Conservation (phyloP, 225 moss, liverwort and hornwort genomes). For the Ulota crispa region DNA sequence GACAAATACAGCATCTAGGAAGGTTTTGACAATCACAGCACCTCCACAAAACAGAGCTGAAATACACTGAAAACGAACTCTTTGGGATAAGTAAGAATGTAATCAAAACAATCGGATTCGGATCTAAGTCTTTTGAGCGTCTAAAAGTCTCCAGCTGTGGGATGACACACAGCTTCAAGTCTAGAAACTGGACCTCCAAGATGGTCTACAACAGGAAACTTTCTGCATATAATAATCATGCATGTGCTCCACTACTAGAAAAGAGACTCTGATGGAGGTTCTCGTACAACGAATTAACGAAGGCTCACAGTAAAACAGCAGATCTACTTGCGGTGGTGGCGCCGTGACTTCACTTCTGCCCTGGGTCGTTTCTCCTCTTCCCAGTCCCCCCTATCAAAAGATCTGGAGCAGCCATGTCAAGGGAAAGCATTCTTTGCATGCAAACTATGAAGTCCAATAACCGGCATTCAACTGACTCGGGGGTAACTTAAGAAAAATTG, state of each 20-base stretch:
- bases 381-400: constrained; percentile 91
- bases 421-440: constrained; percentile 34
- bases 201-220: constrained; percentile 19
- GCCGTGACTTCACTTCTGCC: constrained; percentile 84
- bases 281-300: neutral
- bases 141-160: constrained; percentile 15
- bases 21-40: neutral
- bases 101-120: constrained; percentile 13
- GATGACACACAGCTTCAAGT: neutral
- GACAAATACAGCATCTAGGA: neutral
- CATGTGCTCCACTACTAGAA: neutral
- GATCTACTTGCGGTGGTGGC: constrained; percentile 78
- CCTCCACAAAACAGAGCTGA: neutral
- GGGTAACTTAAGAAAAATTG: neutral
- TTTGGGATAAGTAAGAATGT: constrained; percentile 7
- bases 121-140: constrained; percentile 5
- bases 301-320: constrained; percentile 7
- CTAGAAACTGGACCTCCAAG: constrained; percentile 18
- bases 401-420: constrained; percentile 67
- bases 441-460: neutral
- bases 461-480: neutral
- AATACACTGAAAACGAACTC: constrained; percentile 13
- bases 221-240: constrained; percentile 8
- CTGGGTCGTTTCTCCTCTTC: constrained; percentile 90
- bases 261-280: neutral